Base-by-base conservation (phyloP, 1,139 yeast species). In the Yamadazyma sp. region DNA sequence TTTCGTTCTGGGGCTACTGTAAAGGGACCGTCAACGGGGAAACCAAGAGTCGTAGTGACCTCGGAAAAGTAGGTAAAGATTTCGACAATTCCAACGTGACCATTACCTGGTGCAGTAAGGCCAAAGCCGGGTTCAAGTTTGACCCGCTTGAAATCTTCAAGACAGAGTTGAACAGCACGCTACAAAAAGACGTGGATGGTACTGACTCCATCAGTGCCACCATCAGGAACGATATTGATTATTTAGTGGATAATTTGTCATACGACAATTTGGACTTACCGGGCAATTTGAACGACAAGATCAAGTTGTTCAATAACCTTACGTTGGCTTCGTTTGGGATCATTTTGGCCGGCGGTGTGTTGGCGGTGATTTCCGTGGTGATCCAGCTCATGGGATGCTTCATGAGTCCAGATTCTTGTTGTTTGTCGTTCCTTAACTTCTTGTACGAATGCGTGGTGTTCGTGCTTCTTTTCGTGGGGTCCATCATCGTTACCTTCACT, bases 1-100 rank as follows among this genome's bases (percentile, higher is more conserved):
- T 83, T 31, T 80, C 88, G 34, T 70, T 75, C 56, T 84, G 89
- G 80, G 91, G 89, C 24, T 85, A 83, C 62, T 86, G 95, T 60
- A 66, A 73, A 50, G 92, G 91, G 17, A 49, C 53, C 22, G 24
- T 32, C 16, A 38, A 43, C n/a, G 35, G 46, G 1, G 40, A 37
- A 16, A 18, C 41, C 9, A 36, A 35, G 16, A 40, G 45, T 15
- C 35, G 40, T 17, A 34, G 33, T 4, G 50, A 2, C 33, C 38
- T 17, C 37, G 40, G 17, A 42, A 20, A 20, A 8, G 22, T 20
- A 8, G 22, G 48, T 24, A 43, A 45, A 10, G 42, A 45, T 27
- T 51, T 50, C 42, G 65, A 66, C 46, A 64, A 67, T 43, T 55
- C 65, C 17, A 56, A 69, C 42, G 61, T 73, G 35, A 62, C 62